These are phyloP conservation scores for Astragalus glycyphyllos DNA, from an alignment of 306 rosid genomes.

Conservation along the genomic window DNA sequence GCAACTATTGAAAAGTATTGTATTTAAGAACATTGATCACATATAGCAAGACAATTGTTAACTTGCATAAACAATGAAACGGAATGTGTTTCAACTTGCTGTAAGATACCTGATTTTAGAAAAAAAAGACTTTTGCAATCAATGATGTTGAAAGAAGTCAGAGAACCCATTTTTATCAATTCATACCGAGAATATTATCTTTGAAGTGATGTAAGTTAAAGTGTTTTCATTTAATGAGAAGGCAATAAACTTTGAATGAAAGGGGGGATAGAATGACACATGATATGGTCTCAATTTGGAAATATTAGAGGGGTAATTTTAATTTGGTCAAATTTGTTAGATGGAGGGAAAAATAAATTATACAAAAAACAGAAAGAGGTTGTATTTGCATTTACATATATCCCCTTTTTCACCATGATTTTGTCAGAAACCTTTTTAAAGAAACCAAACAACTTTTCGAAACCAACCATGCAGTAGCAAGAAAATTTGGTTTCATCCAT, in stretches of 20 bases:
- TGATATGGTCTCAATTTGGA: constrained; percentile 28
- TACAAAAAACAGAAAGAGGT: constrained; percentile 6
- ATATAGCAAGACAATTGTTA: constrained; percentile 11
- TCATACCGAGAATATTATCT: neutral
- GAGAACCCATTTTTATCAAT: constrained; percentile 16
- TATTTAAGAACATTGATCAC: constrained; percentile 31
- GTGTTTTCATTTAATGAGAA: constrained; percentile 14
- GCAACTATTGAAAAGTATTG: constrained; percentile 27
- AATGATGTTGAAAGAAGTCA: constrained; percentile 22
- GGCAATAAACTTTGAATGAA: constrained; percentile 1
- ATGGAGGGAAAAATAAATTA: constrained; percentile 1
- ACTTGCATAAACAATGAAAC: constrained; percentile 25
- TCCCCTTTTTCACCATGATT: neutral
- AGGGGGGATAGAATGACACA: constrained; percentile 7
- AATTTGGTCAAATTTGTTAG: neutral
- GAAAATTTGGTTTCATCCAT: constrained; percentile 17
- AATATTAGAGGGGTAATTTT: neutral
- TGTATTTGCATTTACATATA: neutral
- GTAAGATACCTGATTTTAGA: constrained; percentile 31
- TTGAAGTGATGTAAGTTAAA: neutral
- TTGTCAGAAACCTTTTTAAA: constrained; percentile 1
- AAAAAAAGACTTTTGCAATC: constrained; percentile 35
- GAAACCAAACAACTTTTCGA: constrained; percentile 25
- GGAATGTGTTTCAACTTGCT: constrained; percentile 16
- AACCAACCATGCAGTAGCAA: constrained; percentile 12